phyloP scores from a whole-genome alignment of 1,284 basidiomycete species.

The Cryptococcus wingfieldii region DNA sequence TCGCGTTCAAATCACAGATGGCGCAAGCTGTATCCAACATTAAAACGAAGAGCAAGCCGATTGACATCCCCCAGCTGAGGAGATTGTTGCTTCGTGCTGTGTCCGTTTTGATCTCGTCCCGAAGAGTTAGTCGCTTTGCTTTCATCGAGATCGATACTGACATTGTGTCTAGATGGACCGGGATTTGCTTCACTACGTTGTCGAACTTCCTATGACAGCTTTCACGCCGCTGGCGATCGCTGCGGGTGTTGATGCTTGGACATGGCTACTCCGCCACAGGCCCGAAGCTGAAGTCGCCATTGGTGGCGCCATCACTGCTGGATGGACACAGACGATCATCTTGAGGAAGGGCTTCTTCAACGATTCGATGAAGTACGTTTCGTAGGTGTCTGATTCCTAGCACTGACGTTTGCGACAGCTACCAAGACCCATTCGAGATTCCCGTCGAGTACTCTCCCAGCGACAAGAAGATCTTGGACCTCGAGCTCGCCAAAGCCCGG shows the following conservation, averaged over 20 bases:
- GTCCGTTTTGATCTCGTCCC: conserved; percentile 66
- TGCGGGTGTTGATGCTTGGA: conserved; percentile 91
- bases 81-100: conserved; percentile 83
- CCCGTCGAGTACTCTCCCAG: conserved; percentile 87
- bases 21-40: conserved; percentile 64
- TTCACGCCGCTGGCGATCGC: conserved; percentile 82
- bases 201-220: conserved; percentile 81
- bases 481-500: conserved; percentile 64
- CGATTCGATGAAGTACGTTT: conserved; percentile 65
- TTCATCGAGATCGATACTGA: not conserved
- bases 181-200: conserved; percentile 81
- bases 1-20: conserved; percentile 67
- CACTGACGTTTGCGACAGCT: conserved; percentile 53
- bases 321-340: conserved; percentile 80
- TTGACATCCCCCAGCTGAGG: conserved; percentile 75
- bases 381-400: not conserved
- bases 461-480: conserved; percentile 77
- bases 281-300: conserved; percentile 69
- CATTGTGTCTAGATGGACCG: conserved; percentile 63
- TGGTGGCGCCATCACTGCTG: conserved; percentile 78
- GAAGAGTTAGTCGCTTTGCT: conserved; percentile 54
- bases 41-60: conserved; percentile 62
- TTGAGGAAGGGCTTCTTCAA: conserved; percentile 79
- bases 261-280: conserved; percentile 88
- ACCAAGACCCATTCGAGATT: conserved; percentile 79